Percentiles rank a stretch among this genome's conserved stretches.
Evolutionary conservation across 179 eudicot genomes (phyloP).

Genomic region (Gypsophila paniculata): DNA sequence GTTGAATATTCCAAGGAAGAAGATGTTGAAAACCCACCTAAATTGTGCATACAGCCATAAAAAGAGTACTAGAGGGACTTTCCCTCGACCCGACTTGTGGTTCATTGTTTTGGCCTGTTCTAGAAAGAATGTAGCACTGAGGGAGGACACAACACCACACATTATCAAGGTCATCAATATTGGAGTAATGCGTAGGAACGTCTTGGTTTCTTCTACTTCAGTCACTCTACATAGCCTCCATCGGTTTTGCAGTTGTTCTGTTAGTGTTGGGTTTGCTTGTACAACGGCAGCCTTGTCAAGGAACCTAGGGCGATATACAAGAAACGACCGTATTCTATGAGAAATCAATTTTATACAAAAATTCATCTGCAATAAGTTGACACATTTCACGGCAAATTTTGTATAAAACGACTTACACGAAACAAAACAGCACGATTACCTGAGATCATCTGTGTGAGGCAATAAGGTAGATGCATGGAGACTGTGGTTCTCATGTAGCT

Average conservation of each 20-base stretch:
- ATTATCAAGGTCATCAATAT: constrained; percentile 53
- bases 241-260: constrained; percentile 30
- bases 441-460: constrained; percentile 34
- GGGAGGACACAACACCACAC: constrained; percentile 44
- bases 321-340: too few species aligned
- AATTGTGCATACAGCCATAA: constrained; percentile 28
- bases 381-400: too few species aligned
- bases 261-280: constrained; percentile 15
- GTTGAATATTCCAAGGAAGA: constrained; percentile 13
- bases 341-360: too few species aligned
- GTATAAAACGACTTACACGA: too few species aligned
- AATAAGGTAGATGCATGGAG: background rate
- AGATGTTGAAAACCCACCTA: constrained; percentile 14
- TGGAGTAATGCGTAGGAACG: constrained; percentile 43
- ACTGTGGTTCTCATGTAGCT: constrained; percentile 27
- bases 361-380: too few species aligned
- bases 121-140: constrained; percentile 54
- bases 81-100: constrained; percentile 36
- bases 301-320: constrained; percentile 29
- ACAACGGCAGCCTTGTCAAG: constrained; percentile 57
- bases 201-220: constrained; percentile 64
- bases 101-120: constrained; percentile 59
- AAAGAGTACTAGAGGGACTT: constrained; percentile 37
- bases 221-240: constrained; percentile 57
- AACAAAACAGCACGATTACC: constrained; percentile 23